phyloP scores from a whole-genome alignment of 768 basidiomycete species.

The Mycena maculata region DNA sequence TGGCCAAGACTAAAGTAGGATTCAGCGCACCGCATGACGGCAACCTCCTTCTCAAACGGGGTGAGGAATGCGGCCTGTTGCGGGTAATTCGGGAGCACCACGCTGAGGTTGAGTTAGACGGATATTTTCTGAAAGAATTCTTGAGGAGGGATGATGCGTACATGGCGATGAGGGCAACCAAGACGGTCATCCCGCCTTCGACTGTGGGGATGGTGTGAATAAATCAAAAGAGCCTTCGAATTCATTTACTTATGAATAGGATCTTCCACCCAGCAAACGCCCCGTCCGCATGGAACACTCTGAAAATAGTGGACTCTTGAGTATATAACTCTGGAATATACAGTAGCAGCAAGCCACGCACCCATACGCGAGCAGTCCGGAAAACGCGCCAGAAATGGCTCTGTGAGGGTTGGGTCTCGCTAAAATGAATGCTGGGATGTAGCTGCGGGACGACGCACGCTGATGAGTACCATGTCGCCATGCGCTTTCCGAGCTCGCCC shows the following conservation, averaged over 20 bases:
- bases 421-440: no score
- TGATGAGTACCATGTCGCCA: conserved; percentile 4
- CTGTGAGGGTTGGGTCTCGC: no score
- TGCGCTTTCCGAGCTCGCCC: conserved; percentile 4
- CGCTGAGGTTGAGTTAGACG: not conserved
- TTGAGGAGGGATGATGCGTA: not conserved
- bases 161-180: conserved; percentile 1
- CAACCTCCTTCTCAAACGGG: conserved; percentile 6
- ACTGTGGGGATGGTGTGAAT: not conserved
- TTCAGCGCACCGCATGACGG: conserved; percentile 1
- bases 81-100: not conserved
- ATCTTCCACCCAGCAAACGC: conserved; percentile 18
- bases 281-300: conserved; percentile 5
- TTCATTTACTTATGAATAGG: not conserved
- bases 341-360: not conserved
- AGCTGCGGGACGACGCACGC: not conserved
- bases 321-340: not conserved
- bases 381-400: not conserved
- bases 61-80: conserved; percentile 1
- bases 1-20: no score
- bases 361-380: conserved; percentile 1
- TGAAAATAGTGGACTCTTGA: no score
- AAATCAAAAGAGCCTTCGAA: no score
- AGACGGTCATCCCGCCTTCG: not conserved
- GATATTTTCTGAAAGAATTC: not conserved